Percentiles rank a stretch among this genome's conserved stretches.
phyloP scores from a whole-genome alignment of 257 asterid genomes.

The Rhazya stricta region DNA sequence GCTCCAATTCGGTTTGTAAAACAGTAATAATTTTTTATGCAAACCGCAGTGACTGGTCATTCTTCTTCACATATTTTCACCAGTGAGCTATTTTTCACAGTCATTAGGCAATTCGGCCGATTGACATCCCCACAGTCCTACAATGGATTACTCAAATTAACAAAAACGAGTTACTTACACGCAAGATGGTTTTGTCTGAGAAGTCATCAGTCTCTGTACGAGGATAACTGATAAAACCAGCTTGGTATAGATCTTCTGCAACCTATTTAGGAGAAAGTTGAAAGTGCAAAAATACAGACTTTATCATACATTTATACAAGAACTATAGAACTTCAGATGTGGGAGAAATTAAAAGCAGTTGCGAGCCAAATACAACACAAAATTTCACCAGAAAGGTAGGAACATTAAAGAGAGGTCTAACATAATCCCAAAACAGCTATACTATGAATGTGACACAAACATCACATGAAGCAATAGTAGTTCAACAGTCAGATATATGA shows the following conservation, averaged over 20 bases:
- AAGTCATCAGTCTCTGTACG: constrained; percentile 97
- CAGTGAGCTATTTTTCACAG: neutral
- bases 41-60: neutral
- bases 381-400: neutral
- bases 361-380: neutral
- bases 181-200: constrained; percentile 68
- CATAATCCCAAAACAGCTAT: neutral
- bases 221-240: constrained; percentile 98
- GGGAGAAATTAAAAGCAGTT: neutral
- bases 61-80: neutral
- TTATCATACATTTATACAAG: neutral
- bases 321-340: neutral
- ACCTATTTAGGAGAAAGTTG: constrained; percentile 38
- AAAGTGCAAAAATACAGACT: neutral
- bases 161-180: constrained; percentile 32
- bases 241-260: constrained; percentile 94
- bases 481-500: neutral
- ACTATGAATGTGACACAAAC: neutral
- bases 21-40: neutral
- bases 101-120: neutral
- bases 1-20: neutral
- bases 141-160: neutral
- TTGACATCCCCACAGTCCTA: neutral
- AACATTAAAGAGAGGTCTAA: neutral
- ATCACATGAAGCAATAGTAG: neutral